Evolutionary conservation across 2,329 filamentous ascomycete genomes (phyloP).

Genomic region (Penicillium rolfsii): DNA sequence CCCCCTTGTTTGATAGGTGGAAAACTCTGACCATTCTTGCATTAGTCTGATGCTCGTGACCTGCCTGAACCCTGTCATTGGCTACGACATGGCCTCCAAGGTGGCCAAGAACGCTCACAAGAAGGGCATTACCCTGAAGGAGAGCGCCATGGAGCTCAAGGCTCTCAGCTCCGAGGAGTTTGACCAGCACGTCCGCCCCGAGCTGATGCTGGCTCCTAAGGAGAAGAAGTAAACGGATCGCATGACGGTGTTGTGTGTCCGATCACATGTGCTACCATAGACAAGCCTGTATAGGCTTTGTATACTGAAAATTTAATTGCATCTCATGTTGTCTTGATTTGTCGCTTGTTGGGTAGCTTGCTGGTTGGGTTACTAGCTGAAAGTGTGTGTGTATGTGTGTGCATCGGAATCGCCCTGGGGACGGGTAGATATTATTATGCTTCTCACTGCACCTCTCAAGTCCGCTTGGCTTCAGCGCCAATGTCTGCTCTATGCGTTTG

Average conservation of each 20-base stretch:
- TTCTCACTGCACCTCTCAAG: too few relatives aligned
- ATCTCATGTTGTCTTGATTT: neutral
- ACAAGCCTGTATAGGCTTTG: conserved; percentile 25
- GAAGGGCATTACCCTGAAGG: conserved; percentile 91
- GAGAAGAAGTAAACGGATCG: conserved; percentile 58
- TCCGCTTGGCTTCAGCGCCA: too few relatives aligned
- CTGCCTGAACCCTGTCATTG: conserved; percentile 95
- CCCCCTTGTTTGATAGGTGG: conserved; percentile 10
- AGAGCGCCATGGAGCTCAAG: conserved; percentile 90
- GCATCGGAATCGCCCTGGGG: too few relatives aligned
- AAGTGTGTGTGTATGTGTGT: too few relatives aligned
- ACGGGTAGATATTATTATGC: too few relatives aligned
- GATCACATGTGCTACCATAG: conserved; percentile 24
- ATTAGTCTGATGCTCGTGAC: conserved; percentile 93
- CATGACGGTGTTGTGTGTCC: conserved; percentile 13
- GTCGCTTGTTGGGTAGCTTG: conserved; percentile 5
- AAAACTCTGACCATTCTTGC: conserved; percentile 25
- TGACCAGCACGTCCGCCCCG: conserved; percentile 83
- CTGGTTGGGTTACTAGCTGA: too few relatives aligned
- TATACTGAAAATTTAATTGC: conserved; percentile 25
- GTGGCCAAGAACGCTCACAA: conserved; percentile 99
- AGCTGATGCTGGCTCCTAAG: conserved; percentile 90
- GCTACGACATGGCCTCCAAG: conserved; percentile 96
- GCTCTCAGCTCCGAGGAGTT: conserved; percentile 89
- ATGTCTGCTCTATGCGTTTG: too few relatives aligned